Base-by-base conservation (phyloP, 1,284 basidiomycete species). In the Fereydounia khargensis region DNA sequence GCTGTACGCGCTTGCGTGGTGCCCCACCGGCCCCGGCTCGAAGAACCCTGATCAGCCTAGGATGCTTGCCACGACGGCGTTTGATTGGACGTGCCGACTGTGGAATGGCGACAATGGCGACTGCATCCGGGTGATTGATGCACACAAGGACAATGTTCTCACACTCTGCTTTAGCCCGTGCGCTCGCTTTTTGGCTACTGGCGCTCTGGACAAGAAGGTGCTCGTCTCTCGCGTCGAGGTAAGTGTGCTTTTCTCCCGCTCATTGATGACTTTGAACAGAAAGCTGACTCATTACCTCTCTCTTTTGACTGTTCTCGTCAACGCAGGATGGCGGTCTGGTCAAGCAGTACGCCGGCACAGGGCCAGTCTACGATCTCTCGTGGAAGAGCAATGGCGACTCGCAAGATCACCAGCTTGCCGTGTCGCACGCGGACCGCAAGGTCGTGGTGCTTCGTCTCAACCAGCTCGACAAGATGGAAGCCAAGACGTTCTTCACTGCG, bases 91-190 rank as follows among this genome's bases (percentile, higher is more conserved):
- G 1, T 68, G 67, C 6, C 50, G 73, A 13, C 44, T 75, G 0
- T 75, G 73, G 73, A 73, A 75, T 27, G 71, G 53, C 27, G 71
- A 74, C 36, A 64, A 47, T 14, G 73, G 73, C 22, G 62, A 59
- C 11, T 75, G 73, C 36, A 16, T 74, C 8, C 62, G 65, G 1
- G 59, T 70, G 2, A 61, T 75, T 19, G 58, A 63, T 21, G 57
- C 47, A 14, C 73, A 75, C 54, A 60, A 60, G 21, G 68, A 73
- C 50, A 65, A 55, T 19, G 72, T 75, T 27, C 70, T 70, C 56
- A 61, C 68, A 2, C 27, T 74, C 24, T 58, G 64, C 16, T 75
- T 70, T 44, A 68, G 63, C 24, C 71, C 73, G 0, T 67, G 65
- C 40, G 71, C 61, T 6, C 55, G 65, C 13, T 74, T 65, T 43